Percentiles rank a stretch among this genome's conserved stretches.
These are phyloP conservation scores for Tanacetum coccineum DNA, from an alignment of 129 eudicot species.

Conservation along the genomic window DNA sequence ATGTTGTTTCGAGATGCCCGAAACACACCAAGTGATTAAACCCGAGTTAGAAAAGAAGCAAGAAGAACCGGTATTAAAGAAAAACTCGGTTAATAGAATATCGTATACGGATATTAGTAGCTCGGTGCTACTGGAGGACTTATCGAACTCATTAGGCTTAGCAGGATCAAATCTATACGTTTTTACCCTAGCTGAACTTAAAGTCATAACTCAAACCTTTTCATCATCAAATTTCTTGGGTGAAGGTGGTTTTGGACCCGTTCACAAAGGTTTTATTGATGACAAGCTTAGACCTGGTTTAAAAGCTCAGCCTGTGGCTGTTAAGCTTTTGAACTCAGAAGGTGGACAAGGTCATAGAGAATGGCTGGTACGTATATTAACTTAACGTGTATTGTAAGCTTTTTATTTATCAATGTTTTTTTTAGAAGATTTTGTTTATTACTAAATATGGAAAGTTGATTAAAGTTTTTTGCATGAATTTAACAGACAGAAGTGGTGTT, in stretches of 20 bases:
- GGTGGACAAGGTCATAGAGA: slow-evolving; percentile 91
- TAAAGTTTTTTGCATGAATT: background rate
- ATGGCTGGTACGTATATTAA: slow-evolving; percentile 63
- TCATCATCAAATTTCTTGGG: slow-evolving; percentile 74
- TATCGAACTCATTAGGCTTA: slow-evolving; percentile 61
- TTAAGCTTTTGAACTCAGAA: slow-evolving; percentile 66
- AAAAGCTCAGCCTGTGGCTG: slow-evolving; percentile 94
- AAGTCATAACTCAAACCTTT: slow-evolving; percentile 69
- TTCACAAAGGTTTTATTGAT: slow-evolving; percentile 85
- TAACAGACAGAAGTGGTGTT: slow-evolving; percentile 82
- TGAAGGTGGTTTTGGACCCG: slow-evolving; percentile 95
- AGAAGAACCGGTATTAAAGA: slow-evolving; percentile 17
- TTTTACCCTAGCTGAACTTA: slow-evolving; percentile 63
- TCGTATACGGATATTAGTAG: slow-evolving; percentile 49
- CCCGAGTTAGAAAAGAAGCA: slow-evolving; percentile 18
- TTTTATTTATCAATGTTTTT: too few species aligned
- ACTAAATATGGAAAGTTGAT: too few species aligned
- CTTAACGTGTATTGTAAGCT: too few species aligned
- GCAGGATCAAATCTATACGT: slow-evolving; percentile 69
- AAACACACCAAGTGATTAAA: background rate
- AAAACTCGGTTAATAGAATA: slow-evolving; percentile 44
- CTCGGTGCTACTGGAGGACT: slow-evolving; percentile 49
- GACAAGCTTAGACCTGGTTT: slow-evolving; percentile 79
- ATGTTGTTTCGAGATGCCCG: slow-evolving; percentile 36
- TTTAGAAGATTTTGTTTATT: too few species aligned